Evolutionary conservation across 768 basidiomycete species (phyloP).

Genomic region (Pulveroboletus sp.): DNA sequence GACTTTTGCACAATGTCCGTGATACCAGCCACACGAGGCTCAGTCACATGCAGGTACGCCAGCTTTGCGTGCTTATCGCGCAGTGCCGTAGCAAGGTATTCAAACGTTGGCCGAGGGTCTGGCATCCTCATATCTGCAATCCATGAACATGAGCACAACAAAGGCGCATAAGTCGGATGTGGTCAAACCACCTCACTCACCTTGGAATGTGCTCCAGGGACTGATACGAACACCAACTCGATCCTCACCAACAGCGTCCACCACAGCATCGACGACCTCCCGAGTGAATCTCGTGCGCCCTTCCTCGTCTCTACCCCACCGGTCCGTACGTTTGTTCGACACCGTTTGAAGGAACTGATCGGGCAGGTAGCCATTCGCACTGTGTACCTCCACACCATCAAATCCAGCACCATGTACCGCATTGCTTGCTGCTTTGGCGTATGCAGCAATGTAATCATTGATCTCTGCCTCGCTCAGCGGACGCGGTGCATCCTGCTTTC

Average conservation of each 20-base stretch:
- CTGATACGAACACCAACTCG: too few relatives aligned
- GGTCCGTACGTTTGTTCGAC: too few relatives aligned
- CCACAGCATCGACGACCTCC: constrained; percentile 46
- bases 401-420: constrained; percentile 53
- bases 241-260: constrained; percentile 25
- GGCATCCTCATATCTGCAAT: constrained; percentile 28
- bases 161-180: too few relatives aligned
- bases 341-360: too few relatives aligned
- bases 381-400: too few relatives aligned
- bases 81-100: constrained; percentile 41
- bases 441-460: constrained; percentile 20
- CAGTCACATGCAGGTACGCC: constrained; percentile 51
- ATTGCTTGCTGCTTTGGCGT: constrained; percentile 28
- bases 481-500: constrained; percentile 13
- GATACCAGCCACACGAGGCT: constrained; percentile 32
- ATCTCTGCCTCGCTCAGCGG: constrained; percentile 29
- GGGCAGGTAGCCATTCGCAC: too few relatives aligned
- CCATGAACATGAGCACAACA: constrained; percentile 9
- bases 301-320: constrained; percentile 33
- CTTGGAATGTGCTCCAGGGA: constrained; percentile 19
- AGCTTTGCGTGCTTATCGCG: constrained; percentile 28
- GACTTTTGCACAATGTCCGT: background rate
- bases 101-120: too few relatives aligned
- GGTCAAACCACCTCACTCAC: constrained; percentile 12
- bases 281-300: constrained; percentile 53